These are phyloP conservation scores for Pyrenophora graminea DNA, from an alignment of 2,329 filamentous ascomycete species.

Conservation along the genomic window DNA sequence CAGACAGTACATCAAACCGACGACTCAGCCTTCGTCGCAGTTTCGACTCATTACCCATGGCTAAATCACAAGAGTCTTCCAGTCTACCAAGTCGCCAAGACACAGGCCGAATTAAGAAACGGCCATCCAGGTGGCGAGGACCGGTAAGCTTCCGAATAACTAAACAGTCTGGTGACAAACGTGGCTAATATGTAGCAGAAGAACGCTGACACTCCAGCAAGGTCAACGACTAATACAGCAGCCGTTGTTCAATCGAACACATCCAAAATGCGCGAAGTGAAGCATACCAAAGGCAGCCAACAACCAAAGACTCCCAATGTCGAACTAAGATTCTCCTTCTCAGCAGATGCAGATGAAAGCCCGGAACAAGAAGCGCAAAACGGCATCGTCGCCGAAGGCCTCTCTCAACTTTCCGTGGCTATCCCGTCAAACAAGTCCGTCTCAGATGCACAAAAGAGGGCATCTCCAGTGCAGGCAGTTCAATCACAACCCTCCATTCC, in stretches of 20 bases:
- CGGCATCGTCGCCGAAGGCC: conserved; percentile 4
- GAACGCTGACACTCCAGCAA: background rate
- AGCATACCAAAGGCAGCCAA: background rate
- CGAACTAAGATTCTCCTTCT: conserved; percentile 24
- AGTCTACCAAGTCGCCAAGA: conserved; percentile 7
- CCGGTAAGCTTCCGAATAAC: background rate
- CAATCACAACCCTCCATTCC: background rate
- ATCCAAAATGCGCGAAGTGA: background rate
- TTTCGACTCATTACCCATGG: conserved; percentile 3
- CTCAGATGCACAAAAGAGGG: background rate
- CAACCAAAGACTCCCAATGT: conserved; percentile 10
- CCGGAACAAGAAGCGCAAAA: background rate
- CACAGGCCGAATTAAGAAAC: conserved; percentile 3
- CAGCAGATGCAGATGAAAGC: background rate
- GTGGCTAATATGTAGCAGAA: background rate
- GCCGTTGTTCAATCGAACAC: background rate
- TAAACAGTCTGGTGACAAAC: background rate
- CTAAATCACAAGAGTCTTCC: background rate
- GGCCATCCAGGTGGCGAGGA: conserved; percentile 14
- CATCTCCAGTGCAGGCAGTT: background rate
- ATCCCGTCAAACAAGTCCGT: background rate
- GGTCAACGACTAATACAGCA: background rate
- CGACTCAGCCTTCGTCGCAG: conserved; percentile 3
- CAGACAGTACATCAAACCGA: conserved; percentile 4
- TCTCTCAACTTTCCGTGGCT: conserved; percentile 10